phyloP scores from a whole-genome alignment of 768 basidiomycete species.

The Suillus luteus region DNA sequence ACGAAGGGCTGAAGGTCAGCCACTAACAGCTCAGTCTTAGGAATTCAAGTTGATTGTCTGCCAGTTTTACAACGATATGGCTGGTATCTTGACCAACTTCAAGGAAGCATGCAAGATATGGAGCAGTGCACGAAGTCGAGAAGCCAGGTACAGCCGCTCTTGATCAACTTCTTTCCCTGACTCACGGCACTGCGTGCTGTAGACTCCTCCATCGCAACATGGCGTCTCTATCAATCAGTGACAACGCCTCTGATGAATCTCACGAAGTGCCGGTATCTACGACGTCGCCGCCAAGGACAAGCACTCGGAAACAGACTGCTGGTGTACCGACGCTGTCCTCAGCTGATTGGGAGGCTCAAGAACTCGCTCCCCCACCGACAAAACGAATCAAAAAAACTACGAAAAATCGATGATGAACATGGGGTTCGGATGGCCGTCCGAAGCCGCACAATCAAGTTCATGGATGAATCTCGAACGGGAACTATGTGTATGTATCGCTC shows the following conservation, averaged over 20 bases:
- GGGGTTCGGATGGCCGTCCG: background rate
- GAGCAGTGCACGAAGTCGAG: constrained; percentile 69
- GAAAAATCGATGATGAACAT: constrained; percentile 8
- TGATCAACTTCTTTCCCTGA: background rate
- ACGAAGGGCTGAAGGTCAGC: constrained; percentile 83
- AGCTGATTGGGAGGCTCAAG: constrained; percentile 56
- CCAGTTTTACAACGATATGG: constrained; percentile 93
- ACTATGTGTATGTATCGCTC: background rate
- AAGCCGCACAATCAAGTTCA: too few relatives aligned
- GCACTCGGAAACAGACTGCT: constrained; percentile 31
- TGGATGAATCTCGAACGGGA: background rate
- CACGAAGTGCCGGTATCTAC: background rate
- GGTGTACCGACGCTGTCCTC: constrained; percentile 50
- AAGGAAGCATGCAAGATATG: constrained; percentile 76
- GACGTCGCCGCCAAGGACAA: background rate
- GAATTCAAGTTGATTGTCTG: background rate
- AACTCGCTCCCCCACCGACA: constrained; percentile 43
- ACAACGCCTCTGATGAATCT: constrained; percentile 14
- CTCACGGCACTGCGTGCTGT: background rate
- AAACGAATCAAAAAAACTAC: background rate
- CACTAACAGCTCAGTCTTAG: background rate
- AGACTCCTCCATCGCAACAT: constrained; percentile 27
- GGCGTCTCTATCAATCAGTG: constrained; percentile 35
- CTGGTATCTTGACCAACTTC: constrained; percentile 69
- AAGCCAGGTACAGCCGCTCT: constrained; percentile 62